Evolutionary conservation across 2,329 filamentous ascomycete species (phyloP).

Genomic region (Fusarium sublunatum): DNA sequence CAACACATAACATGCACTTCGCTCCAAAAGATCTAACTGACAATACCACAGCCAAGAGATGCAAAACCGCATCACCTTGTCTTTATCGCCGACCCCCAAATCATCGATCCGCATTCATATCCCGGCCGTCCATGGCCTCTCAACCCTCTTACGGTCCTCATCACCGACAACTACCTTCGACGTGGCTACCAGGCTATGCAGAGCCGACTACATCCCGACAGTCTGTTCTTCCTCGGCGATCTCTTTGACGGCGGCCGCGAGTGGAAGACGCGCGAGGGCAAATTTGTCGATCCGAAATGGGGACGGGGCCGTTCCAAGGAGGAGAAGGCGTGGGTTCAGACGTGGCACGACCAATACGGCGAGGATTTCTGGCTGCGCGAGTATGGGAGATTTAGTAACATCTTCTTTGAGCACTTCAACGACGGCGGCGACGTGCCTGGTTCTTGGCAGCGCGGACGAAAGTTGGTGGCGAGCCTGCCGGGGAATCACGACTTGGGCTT

Average conservation of each 20-base stretch:
- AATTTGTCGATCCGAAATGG: constrained; percentile 70
- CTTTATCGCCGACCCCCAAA: constrained; percentile 89
- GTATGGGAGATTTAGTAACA: constrained; percentile 84
- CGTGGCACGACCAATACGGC: constrained; percentile 80
- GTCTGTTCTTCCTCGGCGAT: constrained; percentile 90
- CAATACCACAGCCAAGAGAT: constrained; percentile 70
- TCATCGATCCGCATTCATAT: constrained; percentile 96
- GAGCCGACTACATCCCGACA: constrained; percentile 80
- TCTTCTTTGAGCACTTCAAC: constrained; percentile 81
- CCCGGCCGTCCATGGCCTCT: constrained; percentile 77
- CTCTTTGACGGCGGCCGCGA: constrained; percentile 96
- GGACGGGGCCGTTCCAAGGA: constrained; percentile 61
- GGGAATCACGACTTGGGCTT: constrained; percentile 97
- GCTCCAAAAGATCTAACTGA: constrained; percentile 19
- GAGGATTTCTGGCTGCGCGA: constrained; percentile 88
- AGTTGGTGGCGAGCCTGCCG: constrained; percentile 85
- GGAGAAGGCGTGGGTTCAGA: constrained; percentile 68
- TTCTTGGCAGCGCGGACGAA: constrained; percentile 73
- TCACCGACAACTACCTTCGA: constrained; percentile 91
- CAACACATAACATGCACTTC: not conserved
- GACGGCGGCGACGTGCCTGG: constrained; percentile 65
- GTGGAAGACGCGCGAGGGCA: constrained; percentile 79
- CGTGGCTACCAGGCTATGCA: constrained; percentile 86
- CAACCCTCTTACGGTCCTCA: constrained; percentile 62
- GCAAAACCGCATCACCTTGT: constrained; percentile 85